A percentile compares a stretch with the other conserved stretches of the same genome.
These are phyloP conservation scores for Fallopia convolvulus DNA, from an alignment of 148 eudicot species.

Conservation along the genomic window DNA sequence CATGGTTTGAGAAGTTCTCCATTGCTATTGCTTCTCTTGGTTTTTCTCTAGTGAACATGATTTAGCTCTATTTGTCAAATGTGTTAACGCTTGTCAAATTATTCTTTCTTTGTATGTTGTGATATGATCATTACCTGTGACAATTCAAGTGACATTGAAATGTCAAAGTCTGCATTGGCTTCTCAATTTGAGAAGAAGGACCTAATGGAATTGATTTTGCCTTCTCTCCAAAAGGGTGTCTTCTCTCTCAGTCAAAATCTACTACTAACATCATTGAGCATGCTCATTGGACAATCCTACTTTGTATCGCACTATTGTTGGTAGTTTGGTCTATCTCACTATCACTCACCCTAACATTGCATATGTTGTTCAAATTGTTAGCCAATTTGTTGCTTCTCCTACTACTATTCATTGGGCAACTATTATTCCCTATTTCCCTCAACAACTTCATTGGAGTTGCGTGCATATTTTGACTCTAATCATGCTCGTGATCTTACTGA, in stretches of 20 bases:
- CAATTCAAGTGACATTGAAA: neutral
- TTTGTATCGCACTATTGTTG: neutral
- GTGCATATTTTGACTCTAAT: constrained; percentile 4
- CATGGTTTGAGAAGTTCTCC: neutral
- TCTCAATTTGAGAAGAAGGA: too few species aligned
- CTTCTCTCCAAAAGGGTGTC: neutral
- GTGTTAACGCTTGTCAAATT: too few species aligned
- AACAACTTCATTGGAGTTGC: neutral
- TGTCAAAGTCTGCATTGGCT: too few species aligned
- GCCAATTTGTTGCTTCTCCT: neutral
- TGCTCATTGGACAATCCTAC: neutral
- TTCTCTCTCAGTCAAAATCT: neutral
- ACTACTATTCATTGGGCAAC: neutral
- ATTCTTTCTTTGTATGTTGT: neutral
- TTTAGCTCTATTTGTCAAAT: neutral
- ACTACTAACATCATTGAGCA: neutral
- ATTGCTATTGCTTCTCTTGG: neutral
- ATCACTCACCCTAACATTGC: neutral
- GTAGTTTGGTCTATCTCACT: constrained; percentile 7
- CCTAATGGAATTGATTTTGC: too few species aligned
- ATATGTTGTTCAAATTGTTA: neutral
- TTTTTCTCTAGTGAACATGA: neutral
- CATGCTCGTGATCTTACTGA: constrained; percentile 12
- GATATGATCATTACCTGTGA: neutral
- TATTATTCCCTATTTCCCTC: neutral